Percentiles rank a stretch among this genome's conserved stretches.
phyloP scores from a whole-genome alignment of 2,329 filamentous ascomycete genomes.

The Kalmusia sp. region DNA sequence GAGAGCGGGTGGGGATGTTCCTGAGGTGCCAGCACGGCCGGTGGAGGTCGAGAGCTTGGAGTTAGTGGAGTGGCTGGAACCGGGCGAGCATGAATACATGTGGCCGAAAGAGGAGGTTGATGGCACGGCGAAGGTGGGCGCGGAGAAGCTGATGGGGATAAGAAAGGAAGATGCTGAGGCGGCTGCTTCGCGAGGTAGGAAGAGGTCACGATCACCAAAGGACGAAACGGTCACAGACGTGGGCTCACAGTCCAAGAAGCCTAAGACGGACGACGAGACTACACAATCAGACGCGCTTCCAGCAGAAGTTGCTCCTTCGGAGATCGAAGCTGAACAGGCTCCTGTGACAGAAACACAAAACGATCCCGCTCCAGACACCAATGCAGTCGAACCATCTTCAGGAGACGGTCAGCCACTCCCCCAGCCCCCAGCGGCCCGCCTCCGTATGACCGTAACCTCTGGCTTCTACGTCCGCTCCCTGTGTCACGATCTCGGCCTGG shows the following conservation, averaged over 20 bases:
- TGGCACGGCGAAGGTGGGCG: conserved; percentile 75
- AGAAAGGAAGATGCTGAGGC: conserved; percentile 38
- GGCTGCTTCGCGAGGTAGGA: conserved; percentile 36
- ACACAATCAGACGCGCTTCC: conserved; percentile 44
- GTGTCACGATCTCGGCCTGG: conserved; percentile 87
- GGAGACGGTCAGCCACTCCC: conserved; percentile 2
- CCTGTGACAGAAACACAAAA: neutral
- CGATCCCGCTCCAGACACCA: neutral
- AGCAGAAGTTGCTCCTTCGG: conserved; percentile 5
- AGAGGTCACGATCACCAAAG: conserved; percentile 23
- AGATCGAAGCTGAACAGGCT: neutral
- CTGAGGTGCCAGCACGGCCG: conserved; percentile 81
- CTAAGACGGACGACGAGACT: conserved; percentile 35
- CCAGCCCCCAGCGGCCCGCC: conserved; percentile 72
- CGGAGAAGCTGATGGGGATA: conserved; percentile 67
- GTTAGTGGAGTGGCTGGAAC: conserved; percentile 82
- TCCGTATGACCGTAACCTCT: conserved; percentile 91
- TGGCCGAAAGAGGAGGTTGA: conserved; percentile 84
- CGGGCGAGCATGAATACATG: conserved; percentile 77
- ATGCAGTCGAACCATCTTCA: conserved; percentile 3
- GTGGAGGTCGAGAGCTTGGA: conserved; percentile 82
- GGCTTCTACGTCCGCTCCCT: conserved; percentile 97
- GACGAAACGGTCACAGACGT: conserved; percentile 16
- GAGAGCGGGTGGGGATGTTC: conserved; percentile 84
- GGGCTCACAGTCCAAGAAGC: conserved; percentile 24